Evolutionary conservation across 495 filamentous ascomycete genomes (phyloP).

Genomic region (Terfezia boudieri): DNA sequence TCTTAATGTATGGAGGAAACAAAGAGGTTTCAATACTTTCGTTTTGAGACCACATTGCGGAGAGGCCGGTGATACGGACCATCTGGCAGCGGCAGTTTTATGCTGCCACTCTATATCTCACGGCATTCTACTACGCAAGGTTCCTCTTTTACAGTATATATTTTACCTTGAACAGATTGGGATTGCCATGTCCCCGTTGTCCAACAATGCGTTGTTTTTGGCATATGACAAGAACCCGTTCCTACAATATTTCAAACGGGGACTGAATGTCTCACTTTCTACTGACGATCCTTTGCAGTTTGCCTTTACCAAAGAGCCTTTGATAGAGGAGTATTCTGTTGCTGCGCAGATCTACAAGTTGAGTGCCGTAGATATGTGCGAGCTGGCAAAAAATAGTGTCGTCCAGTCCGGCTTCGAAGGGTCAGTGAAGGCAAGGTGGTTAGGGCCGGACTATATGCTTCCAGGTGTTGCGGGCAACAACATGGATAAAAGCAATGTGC

Average conservation of each 20-base stretch:
- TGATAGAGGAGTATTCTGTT: conserved; percentile 96
- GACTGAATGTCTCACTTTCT: conserved; percentile 83
- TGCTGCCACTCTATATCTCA: conserved; percentile 97
- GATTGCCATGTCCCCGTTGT: conserved; percentile 95
- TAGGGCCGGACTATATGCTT: conserved; percentile 49
- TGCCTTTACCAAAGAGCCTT: conserved; percentile 90
- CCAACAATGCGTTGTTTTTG: conserved; percentile 91
- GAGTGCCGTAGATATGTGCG: conserved; percentile 94
- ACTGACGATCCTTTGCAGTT: conserved; percentile 97
- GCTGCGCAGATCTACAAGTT: conserved; percentile 97
- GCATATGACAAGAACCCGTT: conserved; percentile 96
- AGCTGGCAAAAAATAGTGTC: conserved; percentile 87
- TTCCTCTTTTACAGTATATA: conserved; percentile 84
- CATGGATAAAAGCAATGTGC: conserved; percentile 89
- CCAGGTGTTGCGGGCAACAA: conserved; percentile 64
- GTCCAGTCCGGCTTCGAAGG: conserved; percentile 84
- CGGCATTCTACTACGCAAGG: conserved; percentile 76
- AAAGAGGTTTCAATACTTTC: conserved; percentile 88
- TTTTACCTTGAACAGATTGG: conserved; percentile 97
- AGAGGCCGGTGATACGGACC: conserved; percentile 90
- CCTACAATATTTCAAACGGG: conserved; percentile 78
- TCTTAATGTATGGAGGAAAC: conserved; percentile 74
- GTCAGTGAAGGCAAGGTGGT: conserved; percentile 69
- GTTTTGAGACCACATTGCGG: conserved; percentile 84
- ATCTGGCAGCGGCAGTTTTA: conserved; percentile 74